Evolutionary conservation across 2,329 filamentous ascomycete genomes (phyloP).

Genomic region (Scorias spongiosa): DNA sequence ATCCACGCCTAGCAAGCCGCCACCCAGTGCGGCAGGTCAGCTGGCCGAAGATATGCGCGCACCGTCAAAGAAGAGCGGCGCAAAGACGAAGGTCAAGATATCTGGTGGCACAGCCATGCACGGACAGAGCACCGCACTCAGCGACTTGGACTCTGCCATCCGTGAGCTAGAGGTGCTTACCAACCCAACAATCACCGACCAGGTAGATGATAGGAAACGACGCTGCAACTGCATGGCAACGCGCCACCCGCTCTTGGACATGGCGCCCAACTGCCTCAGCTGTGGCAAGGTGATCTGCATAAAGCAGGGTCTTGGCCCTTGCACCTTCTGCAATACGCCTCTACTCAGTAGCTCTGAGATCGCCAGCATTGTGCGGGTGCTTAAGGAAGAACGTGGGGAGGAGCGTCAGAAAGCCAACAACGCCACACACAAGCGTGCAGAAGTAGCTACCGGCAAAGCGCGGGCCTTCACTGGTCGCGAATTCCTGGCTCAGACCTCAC

Average conservation of each 20-base stretch:
- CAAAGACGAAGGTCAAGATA: conserved; percentile 53
- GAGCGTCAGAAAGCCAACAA: conserved; percentile 78
- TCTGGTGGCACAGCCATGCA: conserved; percentile 70
- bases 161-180: conserved; percentile 80
- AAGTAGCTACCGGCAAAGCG: conserved; percentile 36
- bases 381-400: conserved; percentile 71
- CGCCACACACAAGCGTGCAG: conserved; percentile 48
- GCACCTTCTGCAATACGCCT: conserved; percentile 71
- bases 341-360: conserved; percentile 60
- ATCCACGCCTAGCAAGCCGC: conserved; percentile 23
- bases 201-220: conserved; percentile 40
- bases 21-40: conserved; percentile 57
- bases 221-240: conserved; percentile 81
- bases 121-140: conserved; percentile 58
- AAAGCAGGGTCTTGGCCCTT: conserved; percentile 84
- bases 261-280: conserved; percentile 78
- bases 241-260: conserved; percentile 73
- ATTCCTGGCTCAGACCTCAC: conserved; percentile 18
- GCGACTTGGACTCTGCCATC: conserved; percentile 62
- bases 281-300: conserved; percentile 95
- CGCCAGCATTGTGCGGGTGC: conserved; percentile 68
- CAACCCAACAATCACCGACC: conserved; percentile 44
- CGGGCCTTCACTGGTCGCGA: conserved; percentile 22
- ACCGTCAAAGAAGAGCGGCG: conserved; percentile 30
- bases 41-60: conserved; percentile 58